These are phyloP conservation scores for Zygoascus flipseniorum DNA, from an alignment of 805 yeast species.

Conservation along the genomic window DNA sequence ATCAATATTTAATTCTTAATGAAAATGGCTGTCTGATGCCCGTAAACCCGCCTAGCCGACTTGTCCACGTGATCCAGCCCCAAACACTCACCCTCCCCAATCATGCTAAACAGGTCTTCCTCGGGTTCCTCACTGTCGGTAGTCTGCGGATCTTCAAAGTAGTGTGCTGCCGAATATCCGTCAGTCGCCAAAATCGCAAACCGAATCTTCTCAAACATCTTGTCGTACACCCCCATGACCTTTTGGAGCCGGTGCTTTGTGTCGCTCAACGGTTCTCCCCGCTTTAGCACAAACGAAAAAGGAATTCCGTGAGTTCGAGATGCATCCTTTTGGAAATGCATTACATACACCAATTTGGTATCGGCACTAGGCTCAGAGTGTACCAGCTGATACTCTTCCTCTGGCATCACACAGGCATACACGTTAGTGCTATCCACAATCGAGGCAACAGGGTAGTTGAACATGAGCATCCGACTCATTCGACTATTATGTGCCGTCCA, in stretches of 20 bases:
- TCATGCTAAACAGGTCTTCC: conserved; percentile 45
- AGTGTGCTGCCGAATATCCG: conserved; percentile 11
- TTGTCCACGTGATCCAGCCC: conserved; percentile 89
- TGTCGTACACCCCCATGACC: conserved; percentile 66
- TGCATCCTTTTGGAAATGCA: conserved; percentile 69
- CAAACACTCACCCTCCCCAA: conserved; percentile 44
- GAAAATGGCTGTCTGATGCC: conserved; percentile 52
- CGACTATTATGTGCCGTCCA: conserved; percentile 22
- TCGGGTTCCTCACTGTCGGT: conserved; percentile 40
- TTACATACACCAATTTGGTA: conserved; percentile 50
- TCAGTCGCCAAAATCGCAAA: conserved; percentile 43
- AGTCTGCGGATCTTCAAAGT: background rate
- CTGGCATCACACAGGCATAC: conserved; percentile 42
- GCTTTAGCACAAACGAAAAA: conserved; percentile 62
- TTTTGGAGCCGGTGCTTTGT: conserved; percentile 61
- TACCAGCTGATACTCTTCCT: conserved; percentile 25
- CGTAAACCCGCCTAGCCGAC: conserved; percentile 44
- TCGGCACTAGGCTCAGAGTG: conserved; percentile 14
- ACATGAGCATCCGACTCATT: conserved; percentile 28
- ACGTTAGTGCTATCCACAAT: conserved; percentile 33
- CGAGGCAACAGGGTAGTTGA: conserved; percentile 32
- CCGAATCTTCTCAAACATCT: conserved; percentile 69
- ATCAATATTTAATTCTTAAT: conserved; percentile 31
- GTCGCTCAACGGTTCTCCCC: conserved; percentile 54
- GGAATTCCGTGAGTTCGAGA: conserved; percentile 73